phyloP scores from a whole-genome alignment of 2,329 filamentous ascomycete species.

The Venturia effusa region DNA sequence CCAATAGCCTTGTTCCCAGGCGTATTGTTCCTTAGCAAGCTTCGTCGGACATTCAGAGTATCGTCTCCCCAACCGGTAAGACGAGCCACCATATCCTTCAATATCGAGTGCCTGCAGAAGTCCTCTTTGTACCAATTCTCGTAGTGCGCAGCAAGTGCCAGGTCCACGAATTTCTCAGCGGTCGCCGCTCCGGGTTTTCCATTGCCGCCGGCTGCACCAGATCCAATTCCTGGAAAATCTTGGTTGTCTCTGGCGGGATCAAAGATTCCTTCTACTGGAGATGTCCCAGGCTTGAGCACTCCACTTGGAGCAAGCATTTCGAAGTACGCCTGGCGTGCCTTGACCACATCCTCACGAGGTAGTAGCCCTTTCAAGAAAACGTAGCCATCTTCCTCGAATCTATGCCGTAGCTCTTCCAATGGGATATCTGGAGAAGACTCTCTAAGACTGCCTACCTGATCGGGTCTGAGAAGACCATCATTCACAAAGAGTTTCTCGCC shows the following conservation, averaged over 20 bases:
- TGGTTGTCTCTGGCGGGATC: conserved; percentile 30
- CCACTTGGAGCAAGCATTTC: conserved; percentile 42
- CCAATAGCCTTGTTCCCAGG: conserved; percentile 47
- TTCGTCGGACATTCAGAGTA: conserved; percentile 36
- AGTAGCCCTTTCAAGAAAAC: conserved; percentile 45
- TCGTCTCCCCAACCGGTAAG: conserved; percentile 45
- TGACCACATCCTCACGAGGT: conserved; percentile 41
- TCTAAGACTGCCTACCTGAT: conserved; percentile 32
- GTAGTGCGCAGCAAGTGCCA: conserved; percentile 42
- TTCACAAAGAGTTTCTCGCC: conserved; percentile 28
- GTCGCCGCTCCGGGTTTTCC: conserved; percentile 34
- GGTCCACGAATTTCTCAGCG: conserved; percentile 32
- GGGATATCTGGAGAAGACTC: conserved; percentile 34
- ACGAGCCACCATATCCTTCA: conserved; percentile 39
- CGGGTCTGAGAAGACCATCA: conserved; percentile 35
- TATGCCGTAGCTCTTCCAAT: conserved; percentile 36
- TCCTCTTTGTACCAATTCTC: conserved; percentile 31
- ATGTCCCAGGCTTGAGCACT: conserved; percentile 43
- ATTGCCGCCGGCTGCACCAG: conserved; percentile 36
- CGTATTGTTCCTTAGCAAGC: conserved; percentile 45
- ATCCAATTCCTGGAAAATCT: conserved; percentile 44
- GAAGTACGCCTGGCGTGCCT: conserved; percentile 44
- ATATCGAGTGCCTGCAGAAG: conserved; percentile 42
- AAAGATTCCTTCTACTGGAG: conserved; percentile 42
- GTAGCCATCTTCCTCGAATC: conserved; percentile 42